A percentile compares a stretch with the other conserved stretches of the same genome.
Evolutionary conservation across 495 filamentous ascomycete species (phyloP).

Genomic region (Talaromyces borbonicus): DNA sequence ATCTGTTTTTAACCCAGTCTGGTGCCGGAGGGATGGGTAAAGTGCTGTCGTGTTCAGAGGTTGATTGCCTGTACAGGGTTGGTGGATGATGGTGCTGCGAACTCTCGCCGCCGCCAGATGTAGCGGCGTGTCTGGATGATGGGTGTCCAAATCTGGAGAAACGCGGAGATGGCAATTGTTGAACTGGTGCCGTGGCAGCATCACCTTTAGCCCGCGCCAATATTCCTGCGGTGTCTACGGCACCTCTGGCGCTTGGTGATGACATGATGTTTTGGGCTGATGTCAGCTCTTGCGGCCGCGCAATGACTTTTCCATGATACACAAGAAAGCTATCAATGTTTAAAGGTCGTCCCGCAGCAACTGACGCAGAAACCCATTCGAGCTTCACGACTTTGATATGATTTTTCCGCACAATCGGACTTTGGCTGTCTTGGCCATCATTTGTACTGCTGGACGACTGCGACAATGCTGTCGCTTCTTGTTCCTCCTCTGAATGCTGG

Average conservation of each 20-base stretch:
- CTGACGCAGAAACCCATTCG: conserved; percentile 61
- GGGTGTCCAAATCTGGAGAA: conserved; percentile 6
- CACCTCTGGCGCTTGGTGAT: conserved; percentile 5
- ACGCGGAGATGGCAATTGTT: conserved; percentile 6
- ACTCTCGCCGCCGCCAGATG: not conserved
- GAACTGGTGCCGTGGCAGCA: conserved; percentile 16
- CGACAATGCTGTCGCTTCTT: not conserved
- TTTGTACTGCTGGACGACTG: not conserved
- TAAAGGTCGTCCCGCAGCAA: conserved; percentile 41
- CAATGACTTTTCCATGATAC: conserved; percentile 44
- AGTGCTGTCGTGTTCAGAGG: conserved; percentile 58
- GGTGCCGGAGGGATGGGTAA: conserved; percentile 49
- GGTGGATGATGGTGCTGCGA: conserved; percentile 20
- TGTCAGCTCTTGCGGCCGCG: conserved; percentile 11
- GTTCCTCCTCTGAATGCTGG: too few relatives aligned
- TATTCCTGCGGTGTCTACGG: conserved; percentile 21
- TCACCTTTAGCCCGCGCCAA: conserved; percentile 46
- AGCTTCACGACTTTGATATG: conserved; percentile 61
- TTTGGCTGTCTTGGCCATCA: not conserved
- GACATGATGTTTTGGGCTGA: conserved; percentile 10
- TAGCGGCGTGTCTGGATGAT: conserved; percentile 14
- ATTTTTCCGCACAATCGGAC: conserved; percentile 10
- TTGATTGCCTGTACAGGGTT: conserved; percentile 52
- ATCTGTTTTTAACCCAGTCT: conserved; percentile 53
- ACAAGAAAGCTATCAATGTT: conserved; percentile 53